Evolutionary conservation across 495 filamentous ascomycete genomes (phyloP).

Genomic region (Xylaria telfairii): DNA sequence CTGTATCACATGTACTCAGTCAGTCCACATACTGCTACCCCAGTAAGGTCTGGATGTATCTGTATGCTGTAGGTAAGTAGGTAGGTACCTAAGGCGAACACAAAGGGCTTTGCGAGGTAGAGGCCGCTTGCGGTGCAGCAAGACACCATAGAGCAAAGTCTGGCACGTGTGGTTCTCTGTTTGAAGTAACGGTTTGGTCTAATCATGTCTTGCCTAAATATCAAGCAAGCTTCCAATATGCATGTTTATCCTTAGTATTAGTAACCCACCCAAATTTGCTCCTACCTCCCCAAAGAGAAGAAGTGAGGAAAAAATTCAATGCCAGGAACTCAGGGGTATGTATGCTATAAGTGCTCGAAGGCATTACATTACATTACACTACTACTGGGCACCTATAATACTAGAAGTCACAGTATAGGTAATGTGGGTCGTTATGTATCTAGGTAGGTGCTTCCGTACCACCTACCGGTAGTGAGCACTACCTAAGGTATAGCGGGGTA

Average conservation of each 20-base stretch:
- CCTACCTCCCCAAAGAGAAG: not conserved
- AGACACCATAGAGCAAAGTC: not conserved
- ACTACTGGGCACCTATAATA: not conserved
- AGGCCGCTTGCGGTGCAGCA: conserved; percentile 22
- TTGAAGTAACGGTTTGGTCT: conserved; percentile 9
- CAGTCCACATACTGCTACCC: not conserved
- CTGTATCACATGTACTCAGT: not conserved
- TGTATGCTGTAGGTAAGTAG: not conserved
- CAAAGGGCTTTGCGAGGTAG: not conserved
- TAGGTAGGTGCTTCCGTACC: not conserved
- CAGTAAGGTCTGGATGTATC: not conserved
- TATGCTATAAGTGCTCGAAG: not conserved
- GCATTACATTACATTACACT: not conserved
- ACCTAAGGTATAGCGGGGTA: conserved; percentile 24
- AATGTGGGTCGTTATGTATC: not conserved
- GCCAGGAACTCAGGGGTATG: not conserved
- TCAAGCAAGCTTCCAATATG: not conserved
- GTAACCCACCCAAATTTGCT: not conserved
- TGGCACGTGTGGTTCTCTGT: conserved; percentile 7
- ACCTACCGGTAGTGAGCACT: too few species aligned
- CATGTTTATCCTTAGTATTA: not conserved
- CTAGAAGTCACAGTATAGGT: not conserved
- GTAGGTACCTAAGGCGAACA: conserved; percentile 8
- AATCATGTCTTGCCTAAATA: not conserved
- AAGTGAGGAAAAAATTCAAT: not conserved